Evolutionary conservation across 306 rosid species (phyloP).

Genomic region (Styphnolobium japonicum): DNA sequence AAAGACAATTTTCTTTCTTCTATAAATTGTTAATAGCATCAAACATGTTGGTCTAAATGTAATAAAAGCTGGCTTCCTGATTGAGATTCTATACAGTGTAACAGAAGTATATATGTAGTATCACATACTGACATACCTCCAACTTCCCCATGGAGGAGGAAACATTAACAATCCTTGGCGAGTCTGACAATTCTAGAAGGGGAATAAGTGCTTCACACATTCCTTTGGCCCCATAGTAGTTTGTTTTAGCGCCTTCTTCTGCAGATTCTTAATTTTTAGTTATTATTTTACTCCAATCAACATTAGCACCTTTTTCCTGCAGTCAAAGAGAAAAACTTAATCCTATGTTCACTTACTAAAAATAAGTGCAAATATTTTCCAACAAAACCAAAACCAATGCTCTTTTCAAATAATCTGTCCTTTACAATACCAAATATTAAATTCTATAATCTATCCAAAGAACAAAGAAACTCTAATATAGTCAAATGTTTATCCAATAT

Average conservation of each 20-base stretch:
- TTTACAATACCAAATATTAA: background rate
- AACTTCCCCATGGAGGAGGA: conserved; percentile 19
- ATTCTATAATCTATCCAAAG: background rate
- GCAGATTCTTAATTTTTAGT: conserved; percentile 23
- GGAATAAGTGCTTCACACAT: conserved; percentile 42
- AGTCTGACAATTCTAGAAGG: conserved; percentile 45
- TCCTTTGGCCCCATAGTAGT: conserved; percentile 49
- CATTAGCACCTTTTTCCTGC: background rate
- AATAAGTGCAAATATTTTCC: background rate
- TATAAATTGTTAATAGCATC: background rate
- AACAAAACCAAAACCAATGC: conserved; percentile 6
- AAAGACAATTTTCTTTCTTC: background rate
- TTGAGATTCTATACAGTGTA: background rate
- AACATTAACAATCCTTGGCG: conserved; percentile 55
- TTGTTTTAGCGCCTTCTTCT: conserved; percentile 36
- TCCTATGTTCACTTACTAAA: background rate
- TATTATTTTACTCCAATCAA: background rate
- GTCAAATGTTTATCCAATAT: background rate
- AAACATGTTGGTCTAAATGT: no score
- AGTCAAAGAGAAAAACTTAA: background rate
- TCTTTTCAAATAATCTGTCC: background rate
- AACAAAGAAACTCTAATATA: background rate
- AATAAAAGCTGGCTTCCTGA: background rate
- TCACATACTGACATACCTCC: conserved; percentile 33
- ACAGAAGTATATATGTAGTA: background rate